Base-by-base conservation (phyloP, 192 early-diverging fungal genomes). In the Powellomyces hirtus region DNA sequence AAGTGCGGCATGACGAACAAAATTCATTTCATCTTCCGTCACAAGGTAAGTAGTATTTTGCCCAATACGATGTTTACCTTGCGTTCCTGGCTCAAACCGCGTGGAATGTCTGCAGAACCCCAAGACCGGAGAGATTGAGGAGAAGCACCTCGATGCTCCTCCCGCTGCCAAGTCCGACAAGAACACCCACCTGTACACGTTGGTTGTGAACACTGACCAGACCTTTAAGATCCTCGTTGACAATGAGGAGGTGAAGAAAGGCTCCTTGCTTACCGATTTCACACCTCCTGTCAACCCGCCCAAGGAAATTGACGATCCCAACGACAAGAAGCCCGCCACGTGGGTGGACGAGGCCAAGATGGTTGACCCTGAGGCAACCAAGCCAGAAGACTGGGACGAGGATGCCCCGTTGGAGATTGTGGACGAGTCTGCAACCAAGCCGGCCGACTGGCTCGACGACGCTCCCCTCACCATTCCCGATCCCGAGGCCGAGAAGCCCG, bases 21-120 rank as follows among this genome's bases (percentile, higher is more conserved):
- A 66, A 85, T 96, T 29, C 94, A 96, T 77, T 89, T 96, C 49
- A 96, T 96, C 72, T 93, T 92, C 85, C 83, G 91, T 27, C 93
- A 96, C 84, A 84, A 87, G 70, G 70, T 71, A 30, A 42, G 44
- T 7, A n/a, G n/a, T n/a, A n/a, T n/a, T n/a, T n/a, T n/a, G n/a
- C n/a, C n/a, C n/a, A n/a, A n/a, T n/a, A n/a, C n/a, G n/a, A n/a
- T n/a, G n/a, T n/a, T n/a, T n/a, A n/a, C n/a, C n/a, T n/a, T n/a
- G n/a, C n/a, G n/a, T n/a, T n/a, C n/a, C n/a, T n/a, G n/a, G n/a
- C n/a, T n/a, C n/a, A n/a, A n/a, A n/a, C n/a, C n/a, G n/a, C n/a
- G n/a, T n/a, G n/a, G n/a, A n/a, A n/a, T n/a, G n/a, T 30, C 33
- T 50, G 14, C 51, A 71, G 77, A 94, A 94, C 79, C 93, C 93